A percentile compares a stretch with the other conserved stretches of the same genome.
Evolutionary conservation across 2,329 filamentous ascomycete species (phyloP).

Genomic region (Huntiella savannae): DNA sequence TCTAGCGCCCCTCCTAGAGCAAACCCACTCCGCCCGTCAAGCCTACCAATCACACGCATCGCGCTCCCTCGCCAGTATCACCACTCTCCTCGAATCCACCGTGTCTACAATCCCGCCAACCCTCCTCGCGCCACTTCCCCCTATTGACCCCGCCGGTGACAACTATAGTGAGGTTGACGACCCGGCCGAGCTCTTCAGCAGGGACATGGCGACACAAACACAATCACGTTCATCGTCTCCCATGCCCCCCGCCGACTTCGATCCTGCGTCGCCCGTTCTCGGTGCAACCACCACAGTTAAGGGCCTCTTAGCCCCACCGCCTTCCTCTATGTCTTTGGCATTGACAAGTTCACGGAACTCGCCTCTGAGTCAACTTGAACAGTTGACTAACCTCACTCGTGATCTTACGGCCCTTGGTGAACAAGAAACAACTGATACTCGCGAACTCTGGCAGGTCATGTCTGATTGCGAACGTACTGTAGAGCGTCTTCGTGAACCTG

Average conservation of each 20-base stretch:
- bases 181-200: conserved; percentile 63
- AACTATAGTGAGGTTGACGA: conserved; percentile 34
- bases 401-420: conserved; percentile 27
- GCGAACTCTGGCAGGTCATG: conserved; percentile 11
- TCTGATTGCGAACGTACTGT: conserved; percentile 6
- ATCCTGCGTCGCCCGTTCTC: too few relatives aligned
- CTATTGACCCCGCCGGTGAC: conserved; percentile 15
- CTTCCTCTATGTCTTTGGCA: not conserved
- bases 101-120: conserved; percentile 41
- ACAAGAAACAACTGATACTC: conserved; percentile 6
- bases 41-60: conserved; percentile 32
- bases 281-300: too few relatives aligned
- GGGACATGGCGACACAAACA: conserved; percentile 61
- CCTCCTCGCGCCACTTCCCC: conserved; percentile 11
- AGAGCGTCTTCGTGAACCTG: not conserved
- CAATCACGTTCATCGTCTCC: not conserved
- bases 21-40: conserved; percentile 30
- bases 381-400: not conserved
- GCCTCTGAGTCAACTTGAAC: too few relatives aligned
- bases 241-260: not conserved
- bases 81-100: conserved; percentile 31
- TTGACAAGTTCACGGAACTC: not conserved
- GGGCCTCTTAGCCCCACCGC: not conserved
- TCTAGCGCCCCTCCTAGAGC: conserved; percentile 40
- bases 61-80: conserved; percentile 25